Evolutionary conservation across 345 rosid genomes (phyloP).

Genomic region (Acer saccharum): DNA sequence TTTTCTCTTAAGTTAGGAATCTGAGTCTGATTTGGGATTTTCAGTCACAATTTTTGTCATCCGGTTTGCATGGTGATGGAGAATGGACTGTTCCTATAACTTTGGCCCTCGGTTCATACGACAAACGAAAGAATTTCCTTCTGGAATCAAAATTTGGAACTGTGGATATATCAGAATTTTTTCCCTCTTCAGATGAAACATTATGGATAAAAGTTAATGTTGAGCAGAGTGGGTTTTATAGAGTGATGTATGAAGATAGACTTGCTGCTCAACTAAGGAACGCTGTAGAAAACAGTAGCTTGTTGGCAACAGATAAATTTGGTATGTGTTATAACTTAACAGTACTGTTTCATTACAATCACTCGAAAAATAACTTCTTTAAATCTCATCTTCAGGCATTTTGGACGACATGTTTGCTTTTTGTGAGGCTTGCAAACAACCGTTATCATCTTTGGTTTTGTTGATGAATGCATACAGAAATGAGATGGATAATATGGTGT

Average conservation of each 20-base stretch:
- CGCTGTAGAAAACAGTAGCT: constrained; percentile 31
- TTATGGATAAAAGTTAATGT: constrained; percentile 45
- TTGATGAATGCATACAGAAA: constrained; percentile 33
- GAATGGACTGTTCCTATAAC: constrained; percentile 29
- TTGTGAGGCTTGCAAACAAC: constrained; percentile 28
- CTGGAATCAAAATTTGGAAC: constrained; percentile 33
- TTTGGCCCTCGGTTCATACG: constrained; percentile 32
- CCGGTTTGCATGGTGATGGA: too few species aligned
- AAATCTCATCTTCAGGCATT: constrained; percentile 27
- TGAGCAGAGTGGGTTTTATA: constrained; percentile 47
- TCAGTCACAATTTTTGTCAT: constrained; percentile 36
- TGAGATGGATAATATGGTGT: constrained; percentile 31
- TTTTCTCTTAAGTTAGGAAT: background rate
- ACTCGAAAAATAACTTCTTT: background rate
- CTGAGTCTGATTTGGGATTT: background rate
- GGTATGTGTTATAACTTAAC: constrained; percentile 22
- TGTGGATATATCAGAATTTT: constrained; percentile 30
- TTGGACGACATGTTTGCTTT: constrained; percentile 46
- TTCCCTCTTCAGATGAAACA: constrained; percentile 20
- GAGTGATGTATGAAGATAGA: constrained; percentile 38
- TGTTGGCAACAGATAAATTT: constrained; percentile 37
- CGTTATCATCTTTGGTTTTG: constrained; percentile 38
- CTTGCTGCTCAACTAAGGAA: constrained; percentile 36
- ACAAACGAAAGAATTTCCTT: constrained; percentile 33
- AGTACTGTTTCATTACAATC: too few species aligned